Conservation (phyloP, 495 filamentous ascomycete species). For the Penicillium arizonense region DNA sequence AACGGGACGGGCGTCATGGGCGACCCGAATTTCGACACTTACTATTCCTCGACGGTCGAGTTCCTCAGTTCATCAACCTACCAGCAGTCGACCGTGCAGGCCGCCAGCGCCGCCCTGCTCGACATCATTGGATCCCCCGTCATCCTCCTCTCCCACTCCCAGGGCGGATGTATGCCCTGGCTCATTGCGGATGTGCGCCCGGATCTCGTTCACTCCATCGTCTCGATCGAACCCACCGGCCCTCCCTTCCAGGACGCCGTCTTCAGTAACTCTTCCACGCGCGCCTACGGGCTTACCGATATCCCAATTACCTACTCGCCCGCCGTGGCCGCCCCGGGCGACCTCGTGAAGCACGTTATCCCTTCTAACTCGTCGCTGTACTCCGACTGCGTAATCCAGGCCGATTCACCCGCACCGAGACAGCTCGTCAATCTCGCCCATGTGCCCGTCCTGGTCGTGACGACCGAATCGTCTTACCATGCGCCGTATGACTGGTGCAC, state of each 20-base stretch:
- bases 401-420: constrained; percentile 37
- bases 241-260: constrained; percentile 46
- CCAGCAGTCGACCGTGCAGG: constrained; percentile 43
- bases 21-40: constrained; percentile 44
- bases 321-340: constrained; percentile 26
- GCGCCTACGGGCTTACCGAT: constrained; percentile 46
- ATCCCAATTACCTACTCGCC: constrained; percentile 53
- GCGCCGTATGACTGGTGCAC: constrained; percentile 57
- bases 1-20: constrained; percentile 41
- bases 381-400: constrained; percentile 45
- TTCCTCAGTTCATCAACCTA: constrained; percentile 30
- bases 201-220: constrained; percentile 43
- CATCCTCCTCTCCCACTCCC: constrained; percentile 52
- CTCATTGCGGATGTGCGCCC: constrained; percentile 46
- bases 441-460: constrained; percentile 48
- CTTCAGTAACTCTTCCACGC: constrained; percentile 21
- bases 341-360: constrained; percentile 27
- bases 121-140: constrained; percentile 42
- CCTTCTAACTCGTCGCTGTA: constrained; percentile 15
- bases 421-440: constrained; percentile 48
- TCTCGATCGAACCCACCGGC: constrained; percentile 54
- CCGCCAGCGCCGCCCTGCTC: constrained; percentile 46
- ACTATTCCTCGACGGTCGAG: constrained; percentile 45
- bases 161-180: constrained; percentile 51
- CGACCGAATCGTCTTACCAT: constrained; percentile 55